These are phyloP conservation scores for Coemansia sp. DNA, from an alignment of 192 early-diverging fungal species.

Conservation along the genomic window DNA sequence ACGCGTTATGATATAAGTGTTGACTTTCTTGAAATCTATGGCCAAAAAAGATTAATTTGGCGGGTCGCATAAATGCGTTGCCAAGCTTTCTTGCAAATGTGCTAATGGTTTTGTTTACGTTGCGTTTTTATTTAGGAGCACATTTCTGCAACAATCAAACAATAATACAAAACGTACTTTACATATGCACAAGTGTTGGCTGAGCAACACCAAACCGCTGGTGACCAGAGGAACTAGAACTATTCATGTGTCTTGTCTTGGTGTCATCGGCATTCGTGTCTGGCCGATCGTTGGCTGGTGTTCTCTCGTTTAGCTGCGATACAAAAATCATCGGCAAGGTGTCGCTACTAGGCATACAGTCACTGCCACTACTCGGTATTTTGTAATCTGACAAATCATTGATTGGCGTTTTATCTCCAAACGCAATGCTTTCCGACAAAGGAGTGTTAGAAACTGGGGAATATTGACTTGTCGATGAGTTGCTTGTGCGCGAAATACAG, in stretches of 20 bases:
- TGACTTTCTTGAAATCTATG: no score
- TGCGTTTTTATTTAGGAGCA: not conserved
- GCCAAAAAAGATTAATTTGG: no score
- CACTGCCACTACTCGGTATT: not conserved
- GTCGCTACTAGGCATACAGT: not conserved
- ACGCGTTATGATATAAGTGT: no score
- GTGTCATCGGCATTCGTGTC: not conserved
- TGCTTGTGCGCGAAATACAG: constrained; percentile 42
- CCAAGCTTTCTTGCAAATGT: no score
- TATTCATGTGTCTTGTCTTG: not conserved
- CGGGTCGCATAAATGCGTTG: no score
- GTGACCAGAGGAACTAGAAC: not conserved
- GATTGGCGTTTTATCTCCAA: not conserved
- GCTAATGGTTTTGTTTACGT: not conserved
- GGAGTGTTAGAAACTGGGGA: not conserved
- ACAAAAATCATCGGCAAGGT: not conserved
- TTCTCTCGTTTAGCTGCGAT: not conserved
- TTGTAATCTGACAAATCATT: not conserved
- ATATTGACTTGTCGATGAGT: constrained; percentile 18
- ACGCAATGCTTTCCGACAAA: not conserved
- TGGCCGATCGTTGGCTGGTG: not conserved
- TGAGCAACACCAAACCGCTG: constrained; percentile 8
- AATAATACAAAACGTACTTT: not conserved
- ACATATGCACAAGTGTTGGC: constrained; percentile 8
- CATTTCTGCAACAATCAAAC: not conserved